Conservation (phyloP, 768 basidiomycete genomes). For the Dentipellis fragilis region DNA sequence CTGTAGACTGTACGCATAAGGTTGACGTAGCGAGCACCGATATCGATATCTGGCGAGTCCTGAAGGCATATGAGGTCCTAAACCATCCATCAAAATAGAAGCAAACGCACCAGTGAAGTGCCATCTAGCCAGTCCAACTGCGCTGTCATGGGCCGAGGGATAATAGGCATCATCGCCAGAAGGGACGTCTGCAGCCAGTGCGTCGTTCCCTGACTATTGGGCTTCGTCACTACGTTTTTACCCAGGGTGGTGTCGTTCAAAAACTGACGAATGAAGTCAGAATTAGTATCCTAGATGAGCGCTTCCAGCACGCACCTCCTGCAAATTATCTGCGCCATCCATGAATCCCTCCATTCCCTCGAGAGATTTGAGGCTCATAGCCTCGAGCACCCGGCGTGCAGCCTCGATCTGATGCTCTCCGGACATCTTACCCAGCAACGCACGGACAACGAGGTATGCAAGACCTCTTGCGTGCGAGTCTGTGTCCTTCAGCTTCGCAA, state of each 20-base stretch:
- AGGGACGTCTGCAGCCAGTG: slow-evolving; percentile 50
- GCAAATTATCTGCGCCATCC: slow-evolving; percentile 18
- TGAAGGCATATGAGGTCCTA: not conserved
- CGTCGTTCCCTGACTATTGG: slow-evolving; percentile 45
- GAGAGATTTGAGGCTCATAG: slow-evolving; percentile 36
- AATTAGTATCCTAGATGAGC: not conserved
- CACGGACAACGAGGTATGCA: slow-evolving; percentile 52
- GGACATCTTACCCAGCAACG: slow-evolving; percentile 43
- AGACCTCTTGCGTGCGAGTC: slow-evolving; percentile 46
- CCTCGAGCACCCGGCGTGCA: slow-evolving; percentile 36
- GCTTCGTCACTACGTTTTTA: slow-evolving; percentile 45
- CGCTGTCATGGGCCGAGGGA: slow-evolving; percentile 33
- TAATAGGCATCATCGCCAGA: slow-evolving; percentile 38
- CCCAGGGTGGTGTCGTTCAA: slow-evolving; percentile 35
- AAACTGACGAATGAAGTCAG: slow-evolving; percentile 25
- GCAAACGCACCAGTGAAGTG: slow-evolving; percentile 3
- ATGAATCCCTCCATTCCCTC: slow-evolving; percentile 32
- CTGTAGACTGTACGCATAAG: slow-evolving; percentile 59
- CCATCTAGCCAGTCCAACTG: slow-evolving; percentile 42
- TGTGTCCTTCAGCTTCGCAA: slow-evolving; percentile 39
- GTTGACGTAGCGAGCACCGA: slow-evolving; percentile 37
- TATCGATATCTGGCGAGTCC: slow-evolving; percentile 2
- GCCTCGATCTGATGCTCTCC: slow-evolving; percentile 50
- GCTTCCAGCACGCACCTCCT: slow-evolving; percentile 17
- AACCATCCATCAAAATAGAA: not conserved